Base-by-base conservation (phyloP, 768 basidiomycete genomes). In the Lentinula edodes region DNA sequence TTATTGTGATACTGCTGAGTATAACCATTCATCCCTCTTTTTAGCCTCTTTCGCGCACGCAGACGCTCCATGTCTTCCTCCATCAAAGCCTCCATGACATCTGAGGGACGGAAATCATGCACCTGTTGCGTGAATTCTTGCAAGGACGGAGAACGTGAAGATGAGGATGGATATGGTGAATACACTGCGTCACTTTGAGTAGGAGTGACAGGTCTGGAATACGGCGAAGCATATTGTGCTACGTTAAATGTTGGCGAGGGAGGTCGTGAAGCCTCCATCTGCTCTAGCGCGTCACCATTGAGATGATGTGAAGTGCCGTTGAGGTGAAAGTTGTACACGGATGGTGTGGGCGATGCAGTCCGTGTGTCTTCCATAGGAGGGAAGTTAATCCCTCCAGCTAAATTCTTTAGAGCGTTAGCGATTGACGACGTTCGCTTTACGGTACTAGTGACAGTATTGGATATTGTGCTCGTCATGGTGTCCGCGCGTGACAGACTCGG, bases 1-100 rank as follows among this genome's bases (percentile, higher is more conserved):
- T 71, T 67, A 10, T 20, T 10, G 59, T 77, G 69, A 66, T 77
- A 50, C 16, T 48, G 75, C 50, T 77, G 66, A 71, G 28, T 32
- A 50, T 59, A 51, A 6, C 45, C 58, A 45, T 36, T 59, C 52
- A 83, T 74, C 23, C 70, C 64, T 1, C 74, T 66, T 42, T 78
- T 76, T 5, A 72, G 68, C 52, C 77, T 78, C 64, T 90, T 77
- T 23, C 93, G 82, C 36, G 91, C 88, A 20, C 88, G 78, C 41
- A 98, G 69, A 4, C 96, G 84, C 63, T 96, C 93, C 90, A 96
- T 92, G 67, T 98, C 96, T 69, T 96, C 94, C 67, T 93, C 92
- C 71, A 94, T 91, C 34, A 98, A 76, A 0, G 90, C 90, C 64
- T 93, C 89, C 77, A 97, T 91, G 20, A 94, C 91, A 66, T 91